Evolutionary conservation across 2,329 filamentous ascomycete genomes (phyloP).

Genomic region (Phoma sp.): DNA sequence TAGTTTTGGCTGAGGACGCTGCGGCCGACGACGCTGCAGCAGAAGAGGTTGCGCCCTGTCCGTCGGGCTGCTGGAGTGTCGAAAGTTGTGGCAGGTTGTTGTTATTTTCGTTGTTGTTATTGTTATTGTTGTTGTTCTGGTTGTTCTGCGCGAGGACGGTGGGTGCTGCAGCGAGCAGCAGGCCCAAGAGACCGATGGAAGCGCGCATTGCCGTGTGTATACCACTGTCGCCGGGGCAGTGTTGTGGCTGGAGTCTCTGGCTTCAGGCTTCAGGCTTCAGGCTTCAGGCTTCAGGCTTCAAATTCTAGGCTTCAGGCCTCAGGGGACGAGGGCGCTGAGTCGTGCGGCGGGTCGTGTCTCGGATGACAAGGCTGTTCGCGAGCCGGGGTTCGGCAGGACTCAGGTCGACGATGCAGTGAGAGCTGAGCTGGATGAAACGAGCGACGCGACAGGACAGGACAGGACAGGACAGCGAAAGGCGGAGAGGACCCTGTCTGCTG

Average conservation of each 20-base stretch:
- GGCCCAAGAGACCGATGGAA: slow-evolving; percentile 37
- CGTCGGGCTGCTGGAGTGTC: slow-evolving; percentile 31
- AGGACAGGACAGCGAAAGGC: slow-evolving; percentile 33
- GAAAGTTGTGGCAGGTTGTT: slow-evolving; percentile 37
- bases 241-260: slow-evolving; percentile 15
- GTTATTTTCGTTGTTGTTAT: slow-evolving; percentile 14
- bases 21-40: slow-evolving; percentile 23
- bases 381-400: slow-evolving; percentile 12
- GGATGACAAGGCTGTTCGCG: slow-evolving; percentile 20
- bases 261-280: slow-evolving; percentile 5
- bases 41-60: slow-evolving; percentile 22
- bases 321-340: slow-evolving; percentile 28
- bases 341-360: slow-evolving; percentile 25
- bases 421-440: slow-evolving; percentile 36
- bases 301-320: no score
- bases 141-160: slow-evolving; percentile 39
- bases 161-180: slow-evolving; percentile 41
- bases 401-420: slow-evolving; percentile 14
- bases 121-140: slow-evolving; percentile 13
- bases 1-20: slow-evolving; percentile 22
- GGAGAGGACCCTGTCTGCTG: slow-evolving; percentile 23
- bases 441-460: slow-evolving; percentile 9
- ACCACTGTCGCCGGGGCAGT: slow-evolving; percentile 19
- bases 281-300: slow-evolving; percentile 9
- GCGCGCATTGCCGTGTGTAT: slow-evolving; percentile 37